These are phyloP conservation scores for Diaporthe sp. DNA, from an alignment of 2,329 filamentous ascomycete genomes.

Conservation along the genomic window DNA sequence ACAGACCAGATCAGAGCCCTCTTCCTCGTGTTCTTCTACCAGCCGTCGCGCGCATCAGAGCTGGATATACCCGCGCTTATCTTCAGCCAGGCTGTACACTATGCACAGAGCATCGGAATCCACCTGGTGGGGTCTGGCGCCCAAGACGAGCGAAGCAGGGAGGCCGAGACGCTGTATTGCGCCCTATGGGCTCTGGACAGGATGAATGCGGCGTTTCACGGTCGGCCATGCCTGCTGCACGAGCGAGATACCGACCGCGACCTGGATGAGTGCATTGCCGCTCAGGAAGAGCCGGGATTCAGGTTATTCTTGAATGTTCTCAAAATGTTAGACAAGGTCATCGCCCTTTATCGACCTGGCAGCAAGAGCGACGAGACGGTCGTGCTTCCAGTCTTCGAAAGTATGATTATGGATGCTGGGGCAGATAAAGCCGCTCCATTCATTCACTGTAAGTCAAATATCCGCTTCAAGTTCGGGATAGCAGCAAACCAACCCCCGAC, in stretches of 20 bases:
- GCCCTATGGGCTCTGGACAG: slow-evolving; percentile 72
- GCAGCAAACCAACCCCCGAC: too few relatives aligned
- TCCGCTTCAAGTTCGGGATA: too few relatives aligned
- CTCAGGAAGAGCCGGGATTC: slow-evolving; percentile 64
- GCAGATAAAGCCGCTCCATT: slow-evolving; percentile 62
- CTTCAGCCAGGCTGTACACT: slow-evolving; percentile 66
- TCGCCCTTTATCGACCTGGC: slow-evolving; percentile 70
- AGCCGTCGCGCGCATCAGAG: slow-evolving; percentile 65
- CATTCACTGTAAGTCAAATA: slow-evolving; percentile 60
- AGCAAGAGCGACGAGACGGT: slow-evolving; percentile 60
- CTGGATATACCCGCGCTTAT: slow-evolving; percentile 67
- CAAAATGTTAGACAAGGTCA: slow-evolving; percentile 68
- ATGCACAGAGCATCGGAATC: slow-evolving; percentile 68
- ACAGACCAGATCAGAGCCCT: slow-evolving; percentile 67
- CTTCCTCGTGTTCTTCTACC: slow-evolving; percentile 69
- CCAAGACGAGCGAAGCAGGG: slow-evolving; percentile 50
- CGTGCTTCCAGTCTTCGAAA: slow-evolving; percentile 69
- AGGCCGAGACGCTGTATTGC: slow-evolving; percentile 66
- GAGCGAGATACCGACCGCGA: slow-evolving; percentile 70
- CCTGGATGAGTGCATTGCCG: slow-evolving; percentile 62
- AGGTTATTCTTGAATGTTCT: slow-evolving; percentile 68
- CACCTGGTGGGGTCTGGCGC: slow-evolving; percentile 58
- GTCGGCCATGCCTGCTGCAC: slow-evolving; percentile 70
- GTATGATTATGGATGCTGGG: slow-evolving; percentile 67
- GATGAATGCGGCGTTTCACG: slow-evolving; percentile 70